A percentile compares a stretch with the other conserved stretches of the same genome.
phyloP scores from a whole-genome alignment of 1,139 yeast species.

The Taphrina deformans region DNA sequence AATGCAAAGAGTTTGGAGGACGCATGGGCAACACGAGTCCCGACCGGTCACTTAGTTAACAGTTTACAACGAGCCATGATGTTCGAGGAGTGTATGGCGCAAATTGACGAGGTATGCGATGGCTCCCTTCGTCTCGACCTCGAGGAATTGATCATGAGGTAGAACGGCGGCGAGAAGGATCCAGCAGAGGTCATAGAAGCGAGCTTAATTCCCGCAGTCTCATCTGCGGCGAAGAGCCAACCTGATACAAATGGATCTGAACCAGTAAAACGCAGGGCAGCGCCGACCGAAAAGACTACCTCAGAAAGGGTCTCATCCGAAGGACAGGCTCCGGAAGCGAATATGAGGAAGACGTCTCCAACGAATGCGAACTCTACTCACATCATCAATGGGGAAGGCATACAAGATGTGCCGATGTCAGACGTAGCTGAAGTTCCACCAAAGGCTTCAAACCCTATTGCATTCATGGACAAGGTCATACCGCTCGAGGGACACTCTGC shows the following conservation, averaged over 20 bases:
- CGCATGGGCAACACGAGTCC: constrained; percentile 34
- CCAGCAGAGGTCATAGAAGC: constrained; percentile 1
- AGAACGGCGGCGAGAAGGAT: constrained; percentile 21
- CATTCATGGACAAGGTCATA: not conserved
- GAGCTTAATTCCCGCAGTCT: constrained; percentile 10
- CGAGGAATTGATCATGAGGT: too few species aligned
- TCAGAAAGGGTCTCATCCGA: not conserved
- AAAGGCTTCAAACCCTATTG: not conserved
- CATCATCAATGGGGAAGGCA: not conserved
- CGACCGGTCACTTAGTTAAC: constrained; percentile 29
- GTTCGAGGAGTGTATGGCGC: constrained; percentile 31
- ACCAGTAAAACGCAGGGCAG: not conserved
- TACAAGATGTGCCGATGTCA: constrained; percentile 15
- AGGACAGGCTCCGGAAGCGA: not conserved
- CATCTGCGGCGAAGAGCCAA: not conserved
- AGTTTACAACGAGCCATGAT: constrained; percentile 24
- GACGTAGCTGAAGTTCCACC: not conserved
- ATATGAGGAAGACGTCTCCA: constrained; percentile 8
- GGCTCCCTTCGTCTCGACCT: too few species aligned
- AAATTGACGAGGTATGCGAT: constrained; percentile 30
- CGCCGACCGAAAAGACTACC: not conserved
- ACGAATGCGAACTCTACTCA: not conserved
- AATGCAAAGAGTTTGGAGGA: constrained; percentile 50
- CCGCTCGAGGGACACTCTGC: constrained; percentile 21
- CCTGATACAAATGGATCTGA: not conserved